Evolutionary conservation across 106 monocot species (phyloP), one percentile per base, ranked within the genome.

Genomic region (Dendrobium chrysotoxum): DNA sequence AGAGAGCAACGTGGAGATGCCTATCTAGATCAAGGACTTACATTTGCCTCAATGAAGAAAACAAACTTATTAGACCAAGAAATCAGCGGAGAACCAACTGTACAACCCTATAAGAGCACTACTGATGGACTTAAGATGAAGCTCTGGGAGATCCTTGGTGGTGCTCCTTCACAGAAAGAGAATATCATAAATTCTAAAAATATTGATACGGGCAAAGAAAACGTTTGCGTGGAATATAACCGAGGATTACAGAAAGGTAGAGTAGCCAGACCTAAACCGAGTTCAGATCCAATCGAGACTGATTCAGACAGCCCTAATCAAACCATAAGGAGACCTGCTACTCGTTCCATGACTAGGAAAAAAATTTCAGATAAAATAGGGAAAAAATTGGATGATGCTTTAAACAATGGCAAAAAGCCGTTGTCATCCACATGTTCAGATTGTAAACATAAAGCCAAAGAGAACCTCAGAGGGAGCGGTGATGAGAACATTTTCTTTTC

Each of bases 221-320:
- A 50, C 5, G 26, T 50, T 16, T 5, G 42, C 31, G 45, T 64
- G 39, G 23, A 65, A 44, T 39, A 66, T 18, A 80, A 71, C 28
- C 21, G 26, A 25, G 46, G 44, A 70, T 45, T 21, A 12, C 46
- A 6, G 40, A 71, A 46, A 17, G 80, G 23, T 2, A 50, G 28
- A 70, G 39, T 28, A 58, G 58, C 53, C 12, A 21, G 45, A 8
- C 7, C 78, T 31, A 83, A 87, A 26, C 85, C 79, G 21, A 86
- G 81, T 77, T 89, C 89, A 30, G 96, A 97, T 77, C 79, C 94
- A 53, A 97, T 97, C 72, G 94, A 97, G 83, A 89, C 79, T 55
- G 89, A 91, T 88, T 94, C 92, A 46, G 93, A 87, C 25, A 86
- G 84, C 73, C 80, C 80, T 17, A 84, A 83, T 55, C 87, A 85